These are phyloP conservation scores for Fusarium paranaense DNA, from an alignment of 2,329 filamentous ascomycete species.

Conservation along the genomic window DNA sequence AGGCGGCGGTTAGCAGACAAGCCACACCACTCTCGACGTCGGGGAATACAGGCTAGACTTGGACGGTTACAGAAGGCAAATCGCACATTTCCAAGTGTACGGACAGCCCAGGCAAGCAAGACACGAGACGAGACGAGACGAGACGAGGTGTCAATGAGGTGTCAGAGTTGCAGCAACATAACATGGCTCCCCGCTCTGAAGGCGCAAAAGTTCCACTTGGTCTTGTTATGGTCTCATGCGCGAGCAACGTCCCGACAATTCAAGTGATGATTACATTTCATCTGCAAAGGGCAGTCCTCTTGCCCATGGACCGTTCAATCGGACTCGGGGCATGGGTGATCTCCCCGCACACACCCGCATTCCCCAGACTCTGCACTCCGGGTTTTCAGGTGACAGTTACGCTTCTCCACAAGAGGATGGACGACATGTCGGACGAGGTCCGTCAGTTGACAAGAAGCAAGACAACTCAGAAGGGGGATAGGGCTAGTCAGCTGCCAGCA, in stretches of 20 bases:
- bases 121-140: not conserved
- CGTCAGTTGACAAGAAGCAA: not conserved
- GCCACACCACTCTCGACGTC: slow-evolving; percentile 29
- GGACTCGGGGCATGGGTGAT: slow-evolving; percentile 1
- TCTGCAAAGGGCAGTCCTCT: slow-evolving; percentile 1
- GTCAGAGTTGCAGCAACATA: slow-evolving; percentile 20
- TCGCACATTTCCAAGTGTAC: not conserved
- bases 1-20: slow-evolving; percentile 20
- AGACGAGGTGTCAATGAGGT: slow-evolving; percentile 4
- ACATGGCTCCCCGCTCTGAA: slow-evolving; percentile 28
- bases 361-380: slow-evolving; percentile 32
- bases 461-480: not conserved
- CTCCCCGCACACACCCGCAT: slow-evolving; percentile 26
- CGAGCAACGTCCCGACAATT: slow-evolving; percentile 12
- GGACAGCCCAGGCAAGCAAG: not conserved
- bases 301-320: slow-evolving; percentile 29
- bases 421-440: slow-evolving; percentile 7
- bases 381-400: slow-evolving; percentile 6
- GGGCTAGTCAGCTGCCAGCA: not conserved
- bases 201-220: slow-evolving; percentile 37
- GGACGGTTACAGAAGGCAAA: slow-evolving; percentile 36
- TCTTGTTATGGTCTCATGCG: slow-evolving; percentile 24
- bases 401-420: slow-evolving; percentile 18
- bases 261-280: slow-evolving; percentile 17
- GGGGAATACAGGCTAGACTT: slow-evolving; percentile 14